phyloP scores from a whole-genome alignment of 2,329 filamentous ascomycete species.

The Zymoseptoria brevis region DNA sequence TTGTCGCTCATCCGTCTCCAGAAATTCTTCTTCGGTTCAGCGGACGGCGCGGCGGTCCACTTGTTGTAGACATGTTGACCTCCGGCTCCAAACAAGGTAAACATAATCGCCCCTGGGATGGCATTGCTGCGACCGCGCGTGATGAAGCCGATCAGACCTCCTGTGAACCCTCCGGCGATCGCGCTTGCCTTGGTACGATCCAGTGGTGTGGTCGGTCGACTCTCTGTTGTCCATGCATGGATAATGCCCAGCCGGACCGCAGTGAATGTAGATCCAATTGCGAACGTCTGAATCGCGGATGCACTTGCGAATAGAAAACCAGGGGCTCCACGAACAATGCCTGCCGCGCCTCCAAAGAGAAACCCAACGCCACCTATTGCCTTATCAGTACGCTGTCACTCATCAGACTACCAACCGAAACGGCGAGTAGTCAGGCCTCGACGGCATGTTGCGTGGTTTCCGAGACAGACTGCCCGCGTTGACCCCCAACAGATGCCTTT shows the following conservation, averaged over 20 bases:
- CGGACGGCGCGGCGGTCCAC: conserved; percentile 35
- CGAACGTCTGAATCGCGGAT: conserved; percentile 73
- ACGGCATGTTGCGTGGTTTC: conserved; percentile 9
- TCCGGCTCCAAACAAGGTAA: conserved; percentile 48
- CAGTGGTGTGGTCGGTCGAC: conserved; percentile 15
- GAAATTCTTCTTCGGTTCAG: conserved; percentile 34
- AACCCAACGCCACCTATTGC: conserved; percentile 58
- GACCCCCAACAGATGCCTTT: background rate
- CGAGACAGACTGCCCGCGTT: background rate
- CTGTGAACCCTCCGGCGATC: conserved; percentile 62
- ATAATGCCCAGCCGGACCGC: conserved; percentile 45
- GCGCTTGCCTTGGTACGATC: conserved; percentile 62
- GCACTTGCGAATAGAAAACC: conserved; percentile 61
- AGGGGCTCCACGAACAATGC: conserved; percentile 56
- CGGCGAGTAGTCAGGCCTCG: background rate
- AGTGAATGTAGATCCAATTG: conserved; percentile 68
- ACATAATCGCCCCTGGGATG: conserved; percentile 52
- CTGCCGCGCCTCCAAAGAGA: conserved; percentile 37
- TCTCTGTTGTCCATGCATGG: conserved; percentile 22
- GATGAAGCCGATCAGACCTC: conserved; percentile 45
- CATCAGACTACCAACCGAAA: conserved; percentile 33
- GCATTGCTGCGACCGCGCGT: conserved; percentile 49
- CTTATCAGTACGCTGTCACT: conserved; percentile 4
- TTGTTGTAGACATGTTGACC: conserved; percentile 51
- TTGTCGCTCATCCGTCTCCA: conserved; percentile 49